Percentiles rank a stretch among this genome's conserved stretches.
Evolutionary conservation across 495 filamentous ascomycete species (phyloP).

Genomic region (Penicillium daleae): DNA sequence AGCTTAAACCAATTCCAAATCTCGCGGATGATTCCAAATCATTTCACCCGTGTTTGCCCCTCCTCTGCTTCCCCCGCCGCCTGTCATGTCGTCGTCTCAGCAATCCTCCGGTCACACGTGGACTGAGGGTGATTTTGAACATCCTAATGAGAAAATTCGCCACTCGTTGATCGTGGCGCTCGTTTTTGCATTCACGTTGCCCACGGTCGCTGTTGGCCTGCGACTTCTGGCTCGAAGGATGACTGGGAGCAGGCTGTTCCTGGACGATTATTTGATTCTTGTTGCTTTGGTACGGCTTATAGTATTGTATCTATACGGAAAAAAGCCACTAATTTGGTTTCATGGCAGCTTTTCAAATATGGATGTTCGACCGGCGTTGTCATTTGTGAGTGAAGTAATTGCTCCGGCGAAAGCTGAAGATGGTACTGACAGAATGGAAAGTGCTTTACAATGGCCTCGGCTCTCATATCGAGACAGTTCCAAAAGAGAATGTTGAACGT

Average conservation of each 20-base stretch:
- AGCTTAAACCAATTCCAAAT: slow-evolving; percentile 13
- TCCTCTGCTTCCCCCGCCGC: background rate
- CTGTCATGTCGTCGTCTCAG: slow-evolving; percentile 25
- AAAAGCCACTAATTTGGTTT: background rate
- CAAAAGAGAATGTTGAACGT: slow-evolving; percentile 28
- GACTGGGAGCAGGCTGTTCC: slow-evolving; percentile 28
- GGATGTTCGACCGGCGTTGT: slow-evolving; percentile 36
- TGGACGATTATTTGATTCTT: slow-evolving; percentile 47
- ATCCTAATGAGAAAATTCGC: slow-evolving; percentile 31
- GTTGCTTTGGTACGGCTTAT: slow-evolving; percentile 33
- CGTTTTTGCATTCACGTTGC: slow-evolving; percentile 35
- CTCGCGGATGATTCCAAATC: slow-evolving; percentile 27
- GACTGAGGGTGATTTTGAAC: slow-evolving; percentile 28
- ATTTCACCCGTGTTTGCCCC: slow-evolving; percentile 11
- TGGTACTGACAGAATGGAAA: slow-evolving; percentile 9
- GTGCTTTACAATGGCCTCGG: slow-evolving; percentile 40
- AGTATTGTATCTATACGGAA: background rate
- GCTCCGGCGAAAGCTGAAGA: no score
- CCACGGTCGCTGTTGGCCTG: slow-evolving; percentile 35
- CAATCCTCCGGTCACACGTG: slow-evolving; percentile 20
- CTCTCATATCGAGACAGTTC: slow-evolving; percentile 39
- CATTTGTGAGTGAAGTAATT: slow-evolving; percentile 26
- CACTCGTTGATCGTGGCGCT: slow-evolving; percentile 34
- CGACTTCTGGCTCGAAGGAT: slow-evolving; percentile 34
- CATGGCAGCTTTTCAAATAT: slow-evolving; percentile 38